Percentiles rank a stretch among this genome's conserved stretches.
These are phyloP conservation scores for Trametopsis cervina DNA, from an alignment of 768 basidiomycete species.

Conservation along the genomic window DNA sequence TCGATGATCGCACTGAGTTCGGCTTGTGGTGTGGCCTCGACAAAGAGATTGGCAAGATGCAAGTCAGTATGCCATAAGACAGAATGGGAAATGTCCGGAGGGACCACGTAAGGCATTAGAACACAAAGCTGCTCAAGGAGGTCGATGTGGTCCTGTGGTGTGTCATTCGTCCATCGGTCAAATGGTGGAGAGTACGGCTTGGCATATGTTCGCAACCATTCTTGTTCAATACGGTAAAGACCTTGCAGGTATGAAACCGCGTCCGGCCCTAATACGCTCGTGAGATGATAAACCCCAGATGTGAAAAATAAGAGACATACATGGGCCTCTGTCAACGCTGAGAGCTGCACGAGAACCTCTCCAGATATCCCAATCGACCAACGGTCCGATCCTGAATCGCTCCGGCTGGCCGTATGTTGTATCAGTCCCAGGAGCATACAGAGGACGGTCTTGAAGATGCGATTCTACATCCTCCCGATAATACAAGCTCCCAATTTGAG, in stretches of 20 bases:
- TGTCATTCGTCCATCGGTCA: background rate
- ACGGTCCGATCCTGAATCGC: slow-evolving; percentile 13
- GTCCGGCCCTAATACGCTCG: background rate
- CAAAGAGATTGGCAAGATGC: background rate
- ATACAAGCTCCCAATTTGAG: slow-evolving; percentile 14
- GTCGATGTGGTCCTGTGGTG: background rate
- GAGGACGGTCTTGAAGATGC: slow-evolving; percentile 7
- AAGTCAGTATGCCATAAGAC: background rate
- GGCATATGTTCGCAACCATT: background rate
- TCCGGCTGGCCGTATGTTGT: background rate
- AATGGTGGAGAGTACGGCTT: background rate
- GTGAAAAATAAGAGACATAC: background rate
- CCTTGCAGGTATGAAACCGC: background rate
- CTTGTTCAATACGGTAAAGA: background rate
- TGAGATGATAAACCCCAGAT: background rate
- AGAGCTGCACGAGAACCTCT: slow-evolving; percentile 7
- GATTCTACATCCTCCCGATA: slow-evolving; percentile 14
- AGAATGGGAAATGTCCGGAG: background rate
- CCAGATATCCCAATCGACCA: slow-evolving; percentile 14
- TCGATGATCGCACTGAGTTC: background rate
- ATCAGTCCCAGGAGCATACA: background rate
- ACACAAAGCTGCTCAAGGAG: background rate
- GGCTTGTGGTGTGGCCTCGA: background rate
- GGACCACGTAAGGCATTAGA: background rate
- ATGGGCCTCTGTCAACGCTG: slow-evolving; percentile 1